A percentile compares a stretch with the other conserved stretches of the same genome.
Conservation (phyloP, 257 asterid species). For the Fraxinus americana region DNA sequence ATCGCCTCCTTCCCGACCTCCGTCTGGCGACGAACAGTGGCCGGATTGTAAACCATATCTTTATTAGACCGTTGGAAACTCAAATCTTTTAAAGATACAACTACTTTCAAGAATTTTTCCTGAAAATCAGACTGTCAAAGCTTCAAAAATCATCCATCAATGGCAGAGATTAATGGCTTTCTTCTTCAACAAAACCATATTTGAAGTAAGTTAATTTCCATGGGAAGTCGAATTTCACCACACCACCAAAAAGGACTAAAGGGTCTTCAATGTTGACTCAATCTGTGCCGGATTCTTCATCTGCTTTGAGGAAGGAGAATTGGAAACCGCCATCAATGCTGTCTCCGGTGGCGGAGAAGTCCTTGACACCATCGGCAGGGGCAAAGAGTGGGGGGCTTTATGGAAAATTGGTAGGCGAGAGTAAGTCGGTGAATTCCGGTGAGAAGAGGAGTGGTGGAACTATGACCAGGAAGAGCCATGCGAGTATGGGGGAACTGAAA, state of each 20-base stretch:
- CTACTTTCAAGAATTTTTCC: not conserved
- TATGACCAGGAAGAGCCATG: constrained; percentile 81
- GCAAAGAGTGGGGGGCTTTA: constrained; percentile 53
- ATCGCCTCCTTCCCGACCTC: no score
- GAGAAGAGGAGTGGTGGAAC: constrained; percentile 72
- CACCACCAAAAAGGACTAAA: constrained; percentile 61
- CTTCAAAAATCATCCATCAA: constrained; percentile 19
- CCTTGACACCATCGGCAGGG: constrained; percentile 54
- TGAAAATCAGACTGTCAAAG: not conserved
- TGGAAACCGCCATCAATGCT: constrained; percentile 58
- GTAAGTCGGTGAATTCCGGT: constrained; percentile 72
- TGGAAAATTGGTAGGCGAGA: constrained; percentile 61
- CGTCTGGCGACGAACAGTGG: no score
- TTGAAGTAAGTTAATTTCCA: constrained; percentile 66
- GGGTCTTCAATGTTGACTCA: constrained; percentile 59
- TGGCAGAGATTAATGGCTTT: constrained; percentile 59
- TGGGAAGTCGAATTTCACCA: constrained; percentile 38
- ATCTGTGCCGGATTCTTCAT: constrained; percentile 87
- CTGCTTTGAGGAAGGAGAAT: constrained; percentile 79
- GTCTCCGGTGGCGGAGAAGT: constrained; percentile 56
- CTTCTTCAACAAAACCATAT: constrained; percentile 35
- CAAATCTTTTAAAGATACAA: constrained; percentile 32
- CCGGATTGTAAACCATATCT: constrained; percentile 23
- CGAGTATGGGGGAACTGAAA: constrained; percentile 67
- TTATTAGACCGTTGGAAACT: constrained; percentile 70